Conservation (phyloP, 257 asterid species). For the Solanum medicagineum region DNA sequence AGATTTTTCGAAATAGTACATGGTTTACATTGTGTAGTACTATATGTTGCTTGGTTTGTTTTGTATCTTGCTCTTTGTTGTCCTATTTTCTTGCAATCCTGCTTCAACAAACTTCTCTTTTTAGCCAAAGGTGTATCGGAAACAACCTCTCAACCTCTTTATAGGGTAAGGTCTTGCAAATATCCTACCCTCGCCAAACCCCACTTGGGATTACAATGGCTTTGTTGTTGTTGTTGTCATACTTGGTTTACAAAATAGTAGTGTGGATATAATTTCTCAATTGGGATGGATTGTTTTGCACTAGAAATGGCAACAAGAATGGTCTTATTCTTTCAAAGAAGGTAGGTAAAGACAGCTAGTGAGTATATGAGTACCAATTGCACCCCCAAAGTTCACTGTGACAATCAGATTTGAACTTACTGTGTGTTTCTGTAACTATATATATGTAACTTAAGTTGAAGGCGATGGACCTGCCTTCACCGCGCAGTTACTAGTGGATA, state of each 20-base stretch:
- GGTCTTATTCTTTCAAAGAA: not conserved
- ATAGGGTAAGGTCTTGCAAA: not conserved
- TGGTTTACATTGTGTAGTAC: not conserved
- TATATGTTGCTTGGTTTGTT: not conserved
- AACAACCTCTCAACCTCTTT: not conserved
- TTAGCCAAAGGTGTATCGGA: not conserved
- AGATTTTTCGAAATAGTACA: not conserved
- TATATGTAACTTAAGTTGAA: not conserved
- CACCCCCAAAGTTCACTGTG: not conserved
- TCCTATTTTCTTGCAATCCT: not conserved
- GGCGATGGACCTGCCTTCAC: no score
- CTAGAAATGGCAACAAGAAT: not conserved
- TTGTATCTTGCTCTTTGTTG: not conserved
- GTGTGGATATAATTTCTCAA: not conserved
- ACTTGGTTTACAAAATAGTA: not conserved
- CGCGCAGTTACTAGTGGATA: no score
- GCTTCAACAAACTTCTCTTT: not conserved
- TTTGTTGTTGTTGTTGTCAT: not conserved
- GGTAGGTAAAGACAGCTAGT: not conserved
- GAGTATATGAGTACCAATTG: not conserved
- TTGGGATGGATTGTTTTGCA: not conserved
- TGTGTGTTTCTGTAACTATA: not conserved
- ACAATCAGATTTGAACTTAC: not conserved
- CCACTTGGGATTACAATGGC: not conserved
- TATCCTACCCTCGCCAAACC: not conserved